Evolutionary conservation across 2,329 filamentous ascomycete genomes (phyloP), one percentile per base, ranked within the genome.

Genomic region (Graphilbum ipis-grandicollis): DNA sequence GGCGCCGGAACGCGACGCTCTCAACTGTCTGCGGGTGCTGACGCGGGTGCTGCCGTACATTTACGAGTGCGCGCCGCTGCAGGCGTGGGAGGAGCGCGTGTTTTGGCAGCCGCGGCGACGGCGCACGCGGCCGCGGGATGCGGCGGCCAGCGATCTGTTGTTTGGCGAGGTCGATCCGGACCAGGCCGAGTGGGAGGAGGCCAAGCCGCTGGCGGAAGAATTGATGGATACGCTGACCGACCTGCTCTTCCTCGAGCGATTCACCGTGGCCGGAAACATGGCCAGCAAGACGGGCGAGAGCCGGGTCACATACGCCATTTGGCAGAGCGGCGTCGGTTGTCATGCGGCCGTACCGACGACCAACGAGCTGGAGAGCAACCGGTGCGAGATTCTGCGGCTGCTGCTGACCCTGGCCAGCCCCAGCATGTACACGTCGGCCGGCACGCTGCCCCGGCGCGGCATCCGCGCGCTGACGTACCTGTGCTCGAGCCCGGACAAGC

Each of bases 261-360:
- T 98, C 49, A 93, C 88, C 0, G 68, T 94, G 14, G 82, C 88
- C 9, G 71, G n/a, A n/a, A n/a, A n/a, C n/a, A n/a, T n/a, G 66
- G 40, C 18, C 26, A 19, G 19, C n/a, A n/a, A n/a, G 14, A 3
- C 31, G n/a, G 72, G 73, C 37, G 84, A 79, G 50, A 69, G 71
- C 43, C 92, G 90, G 54, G 80, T 94, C 39, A 80, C 79, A 8
- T 93, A 90, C 57, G 79, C 84, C 37, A 96, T 98, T 52, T 98
- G 90, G 90, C 85, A 94, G 59, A 96, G 83, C 51, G 90, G 90
- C 34, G 88, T 98, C 22, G 90, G 90, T 13, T 96, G 88, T 62
- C 93, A 93, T 55, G 82, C 80, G 14, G 74, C 85, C 5, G 75
- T 92, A 47, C 78, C 78, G 9, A 88, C 85, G 4, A 94, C 78